These are phyloP conservation scores for Sporisorium graminicola DNA, from an alignment of 1,284 basidiomycete genomes.

Conservation along the genomic window DNA sequence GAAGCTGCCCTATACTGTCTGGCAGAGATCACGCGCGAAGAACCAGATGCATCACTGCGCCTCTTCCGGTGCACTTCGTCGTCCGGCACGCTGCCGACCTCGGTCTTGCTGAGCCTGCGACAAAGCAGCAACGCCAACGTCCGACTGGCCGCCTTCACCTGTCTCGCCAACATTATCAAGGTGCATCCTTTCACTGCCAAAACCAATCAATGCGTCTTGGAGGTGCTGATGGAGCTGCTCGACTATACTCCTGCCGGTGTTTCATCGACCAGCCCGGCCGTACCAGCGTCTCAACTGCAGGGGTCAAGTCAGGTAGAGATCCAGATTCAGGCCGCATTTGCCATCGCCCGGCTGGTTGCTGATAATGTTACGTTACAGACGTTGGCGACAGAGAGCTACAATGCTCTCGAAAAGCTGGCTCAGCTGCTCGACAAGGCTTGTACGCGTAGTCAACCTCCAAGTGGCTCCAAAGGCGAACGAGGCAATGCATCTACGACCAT, in stretches of 20 bases:
- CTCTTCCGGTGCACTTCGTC: conserved; percentile 45
- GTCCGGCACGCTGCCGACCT: conserved; percentile 53
- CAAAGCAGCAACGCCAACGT: conserved; percentile 46
- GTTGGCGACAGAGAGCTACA: conserved; percentile 50
- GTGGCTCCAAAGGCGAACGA: conserved; percentile 16
- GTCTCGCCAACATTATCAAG: conserved; percentile 62
- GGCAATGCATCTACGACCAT: conserved; percentile 11
- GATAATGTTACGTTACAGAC: conserved; percentile 57
- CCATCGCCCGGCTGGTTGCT: conserved; percentile 56
- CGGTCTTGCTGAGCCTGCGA: conserved; percentile 56
- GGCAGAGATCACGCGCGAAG: conserved; percentile 52
- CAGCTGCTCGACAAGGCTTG: conserved; percentile 47
- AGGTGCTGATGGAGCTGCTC: conserved; percentile 61
- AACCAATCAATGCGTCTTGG: conserved; percentile 59
- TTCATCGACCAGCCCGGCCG: neutral
- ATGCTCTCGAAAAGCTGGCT: conserved; percentile 44
- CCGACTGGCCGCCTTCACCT: conserved; percentile 62
- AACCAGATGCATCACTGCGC: conserved; percentile 29
- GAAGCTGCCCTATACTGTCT: conserved; percentile 62
- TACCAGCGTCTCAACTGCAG: conserved; percentile 20
- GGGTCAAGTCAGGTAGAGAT: conserved; percentile 41
- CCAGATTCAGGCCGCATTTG: conserved; percentile 60
- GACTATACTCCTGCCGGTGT: conserved; percentile 32
- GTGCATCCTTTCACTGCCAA: conserved; percentile 55
- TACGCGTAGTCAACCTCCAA: conserved; percentile 21